Base-by-base conservation (phyloP, 176 grass and related monocot species). In the Cocos nucifera region DNA sequence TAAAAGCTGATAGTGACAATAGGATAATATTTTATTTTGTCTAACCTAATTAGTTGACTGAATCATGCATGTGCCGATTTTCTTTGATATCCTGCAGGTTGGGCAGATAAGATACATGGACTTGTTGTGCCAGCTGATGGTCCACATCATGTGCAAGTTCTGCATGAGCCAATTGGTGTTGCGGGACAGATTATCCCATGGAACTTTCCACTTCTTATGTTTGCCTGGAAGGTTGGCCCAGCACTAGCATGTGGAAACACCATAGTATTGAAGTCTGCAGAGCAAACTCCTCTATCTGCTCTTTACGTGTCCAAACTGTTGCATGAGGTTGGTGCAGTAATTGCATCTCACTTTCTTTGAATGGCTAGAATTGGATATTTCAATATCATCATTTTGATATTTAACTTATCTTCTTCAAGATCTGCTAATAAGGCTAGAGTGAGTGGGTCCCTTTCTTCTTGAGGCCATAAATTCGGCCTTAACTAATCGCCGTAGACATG, bases 201-300 rank as follows among this genome's bases (percentile, higher is more conserved):
- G 92, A 90, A 96, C 66, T 90, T 90, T 69, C 83, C 92, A 19
- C 83, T 96, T 29, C 80, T 90, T 69, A 90, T 96, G 83, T 96
- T 75, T 65, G 86, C 75, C 1, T 96, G 92, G 92, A 96, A 96
- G 72, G 81, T 96, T 26, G 92, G 80, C 4, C 87, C 93, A 5
- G 93, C 93, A 51, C 64, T 91, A 21, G 93, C 93, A 15, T 91
- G 87, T 30, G 93, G 93, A 23, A 97, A 97, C 76, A 25, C 81
- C 56, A 69, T 97, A 12, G 93, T 97, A 50, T 75, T 97, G 50
- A 97, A 97, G 79, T 73, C 87, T 22, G 81, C 92, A 51, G 87
- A 97, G 71, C 87, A 88, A 70, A 97, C 92, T 66, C 92, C 92
- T 59, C 73, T 97, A 28, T 90, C 92, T 14, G 92, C 92, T 25